Evolutionary conservation across 805 yeast genomes (phyloP).

Genomic region (Yarrowia sp.): DNA sequence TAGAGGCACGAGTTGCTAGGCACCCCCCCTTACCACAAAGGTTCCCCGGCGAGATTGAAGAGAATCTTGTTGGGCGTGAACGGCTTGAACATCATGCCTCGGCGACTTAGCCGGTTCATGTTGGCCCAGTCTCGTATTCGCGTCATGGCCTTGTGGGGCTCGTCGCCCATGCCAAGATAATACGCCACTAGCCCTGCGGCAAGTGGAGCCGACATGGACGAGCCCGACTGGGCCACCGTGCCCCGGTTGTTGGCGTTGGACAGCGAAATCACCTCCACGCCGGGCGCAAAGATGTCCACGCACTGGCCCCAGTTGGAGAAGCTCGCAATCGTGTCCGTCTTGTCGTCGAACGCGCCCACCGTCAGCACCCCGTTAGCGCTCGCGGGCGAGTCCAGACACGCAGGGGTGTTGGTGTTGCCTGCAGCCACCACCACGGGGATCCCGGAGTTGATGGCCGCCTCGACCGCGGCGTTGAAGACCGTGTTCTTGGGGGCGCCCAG

Average conservation of each 20-base stretch:
- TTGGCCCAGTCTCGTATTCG: slow-evolving; percentile 21
- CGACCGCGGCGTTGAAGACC: slow-evolving; percentile 45
- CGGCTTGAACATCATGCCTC: slow-evolving; percentile 43
- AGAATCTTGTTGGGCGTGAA: slow-evolving; percentile 45
- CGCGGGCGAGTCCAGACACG: slow-evolving; percentile 88
- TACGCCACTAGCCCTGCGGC: slow-evolving; percentile 89
- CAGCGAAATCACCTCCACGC: slow-evolving; percentile 76
- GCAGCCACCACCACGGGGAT: slow-evolving; percentile 49
- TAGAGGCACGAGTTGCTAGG: too few species aligned
- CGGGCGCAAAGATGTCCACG: slow-evolving; percentile 85
- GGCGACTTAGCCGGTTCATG: slow-evolving; percentile 26
- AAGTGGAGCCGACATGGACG: slow-evolving; percentile 97
- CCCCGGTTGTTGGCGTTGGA: slow-evolving; percentile 40
- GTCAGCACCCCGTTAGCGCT: slow-evolving; percentile 74
- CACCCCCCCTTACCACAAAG: slow-evolving; percentile 42
- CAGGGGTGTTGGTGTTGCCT: slow-evolving; percentile 79
- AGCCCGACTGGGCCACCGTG: slow-evolving; percentile 57
- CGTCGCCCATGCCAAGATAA: slow-evolving; percentile 53
- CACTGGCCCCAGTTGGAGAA: slow-evolving; percentile 96
- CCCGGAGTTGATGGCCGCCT: slow-evolving; percentile 43
- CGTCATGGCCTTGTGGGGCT: not conserved
- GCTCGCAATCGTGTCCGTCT: slow-evolving; percentile 68
- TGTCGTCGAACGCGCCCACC: slow-evolving; percentile 88
- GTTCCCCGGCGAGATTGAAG: slow-evolving; percentile 46
- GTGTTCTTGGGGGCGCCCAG: slow-evolving; percentile 46